Conservation (phyloP, 192 early-diverging fungal species). For the Coemansia sp. region DNA sequence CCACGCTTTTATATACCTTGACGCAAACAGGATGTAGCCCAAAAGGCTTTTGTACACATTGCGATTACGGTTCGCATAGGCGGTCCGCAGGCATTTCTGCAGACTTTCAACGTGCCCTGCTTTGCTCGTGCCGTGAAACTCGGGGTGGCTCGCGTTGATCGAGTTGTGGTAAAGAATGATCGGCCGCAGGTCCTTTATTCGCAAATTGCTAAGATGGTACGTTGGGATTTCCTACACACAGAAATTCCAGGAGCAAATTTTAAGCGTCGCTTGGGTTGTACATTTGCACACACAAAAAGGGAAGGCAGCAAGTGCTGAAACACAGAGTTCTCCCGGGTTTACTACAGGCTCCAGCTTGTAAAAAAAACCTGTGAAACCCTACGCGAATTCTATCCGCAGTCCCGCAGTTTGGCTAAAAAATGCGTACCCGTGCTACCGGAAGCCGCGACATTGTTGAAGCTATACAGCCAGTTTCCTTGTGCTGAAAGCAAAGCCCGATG, state of each 20-base stretch:
- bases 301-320: background rate
- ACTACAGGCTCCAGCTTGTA: too few relatives aligned
- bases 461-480: background rate
- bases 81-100: background rate
- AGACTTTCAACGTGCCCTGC: background rate
- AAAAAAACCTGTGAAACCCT: too few relatives aligned
- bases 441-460: background rate
- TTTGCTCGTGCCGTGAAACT: background rate
- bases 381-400: too few relatives aligned
- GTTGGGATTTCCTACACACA: background rate
- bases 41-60: slow-evolving; percentile 9
- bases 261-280: too few relatives aligned
- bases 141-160: background rate
- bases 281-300: background rate
- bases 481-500: background rate
- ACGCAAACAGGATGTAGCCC: slow-evolving; percentile 3
- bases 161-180: slow-evolving; percentile 5
- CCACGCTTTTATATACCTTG: background rate
- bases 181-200: slow-evolving; percentile 20
- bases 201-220: slow-evolving; percentile 9
- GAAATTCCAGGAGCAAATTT: background rate
- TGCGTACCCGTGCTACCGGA: background rate
- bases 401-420: background rate
- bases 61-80: background rate
- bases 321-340: background rate